Percentiles rank a stretch among this genome's conserved stretches.
Conservation (phyloP, 306 rosid genomes). For the Cucumis cinereus region DNA sequence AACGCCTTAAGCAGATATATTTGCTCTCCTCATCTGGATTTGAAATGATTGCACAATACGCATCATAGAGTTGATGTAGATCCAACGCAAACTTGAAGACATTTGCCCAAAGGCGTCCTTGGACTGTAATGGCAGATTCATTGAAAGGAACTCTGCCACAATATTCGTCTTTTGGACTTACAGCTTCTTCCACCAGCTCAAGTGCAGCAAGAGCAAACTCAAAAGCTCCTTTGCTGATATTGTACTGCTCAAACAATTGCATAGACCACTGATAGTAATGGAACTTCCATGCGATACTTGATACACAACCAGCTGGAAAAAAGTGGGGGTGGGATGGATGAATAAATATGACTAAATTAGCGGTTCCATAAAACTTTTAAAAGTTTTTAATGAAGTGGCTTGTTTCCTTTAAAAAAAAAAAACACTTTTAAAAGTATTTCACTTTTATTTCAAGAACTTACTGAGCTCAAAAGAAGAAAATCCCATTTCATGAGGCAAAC, state of each 20-base stretch:
- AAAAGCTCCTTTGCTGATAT: constrained; percentile 76
- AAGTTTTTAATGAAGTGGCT: background rate
- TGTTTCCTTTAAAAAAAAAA: too few relatives aligned
- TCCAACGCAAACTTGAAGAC: constrained; percentile 83
- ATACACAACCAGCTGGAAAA: constrained; percentile 33
- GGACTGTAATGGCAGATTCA: constrained; percentile 53
- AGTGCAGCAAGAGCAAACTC: constrained; percentile 98
- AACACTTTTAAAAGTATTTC: background rate
- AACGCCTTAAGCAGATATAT: constrained; percentile 80
- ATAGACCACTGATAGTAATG: constrained; percentile 88
- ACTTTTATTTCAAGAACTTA: constrained; percentile 27
- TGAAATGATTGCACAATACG: constrained; percentile 88
- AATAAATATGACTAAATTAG: background rate
- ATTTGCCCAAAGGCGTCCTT: constrained; percentile 92
- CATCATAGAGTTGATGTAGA: constrained; percentile 64
- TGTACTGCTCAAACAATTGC: constrained; percentile 85
- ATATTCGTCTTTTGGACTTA: constrained; percentile 20
- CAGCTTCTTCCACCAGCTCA: constrained; percentile 87
- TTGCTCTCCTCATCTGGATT: constrained; percentile 97
- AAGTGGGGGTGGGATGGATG: constrained; percentile 5
- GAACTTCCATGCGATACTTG: constrained; percentile 60
- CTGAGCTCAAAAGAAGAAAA: constrained; percentile 43
- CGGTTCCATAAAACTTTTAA: background rate
- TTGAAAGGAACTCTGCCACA: constrained; percentile 20
- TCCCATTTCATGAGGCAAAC: constrained; percentile 54